Conservation (phyloP, 2,329 filamentous ascomycete species). For the Stenocarpella maydis region DNA sequence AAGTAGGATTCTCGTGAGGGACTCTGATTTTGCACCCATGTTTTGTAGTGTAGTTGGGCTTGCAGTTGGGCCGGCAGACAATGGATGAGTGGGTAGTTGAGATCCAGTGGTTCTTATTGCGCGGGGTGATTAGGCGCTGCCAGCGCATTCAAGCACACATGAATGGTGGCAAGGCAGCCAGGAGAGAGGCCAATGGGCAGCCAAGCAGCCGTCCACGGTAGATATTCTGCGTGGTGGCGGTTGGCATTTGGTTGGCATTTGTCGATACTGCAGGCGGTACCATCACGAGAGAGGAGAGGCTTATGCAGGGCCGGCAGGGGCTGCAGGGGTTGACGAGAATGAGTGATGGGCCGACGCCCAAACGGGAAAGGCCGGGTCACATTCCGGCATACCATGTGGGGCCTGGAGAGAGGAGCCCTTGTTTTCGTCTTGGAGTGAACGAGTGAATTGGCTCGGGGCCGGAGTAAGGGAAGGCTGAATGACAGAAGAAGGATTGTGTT, state of each 20-base stretch:
- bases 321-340: not conserved
- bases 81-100: not conserved
- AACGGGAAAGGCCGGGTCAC: slow-evolving; percentile 17
- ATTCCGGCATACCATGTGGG: slow-evolving; percentile 23
- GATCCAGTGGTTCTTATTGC: slow-evolving; percentile 21
- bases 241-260: not conserved
- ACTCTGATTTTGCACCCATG: not conserved
- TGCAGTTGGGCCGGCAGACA: not conserved
- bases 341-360: slow-evolving; percentile 9
- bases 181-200: slow-evolving; percentile 23
- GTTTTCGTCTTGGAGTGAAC: not conserved
- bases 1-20: not conserved
- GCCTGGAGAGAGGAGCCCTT: slow-evolving; percentile 9
- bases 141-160: slow-evolving; percentile 28
- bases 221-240: not conserved
- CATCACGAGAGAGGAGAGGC: not conserved
- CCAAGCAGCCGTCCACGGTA: not conserved
- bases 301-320: slow-evolving; percentile 21
- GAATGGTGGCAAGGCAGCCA: not conserved
- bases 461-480: too few relatives aligned
- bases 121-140: slow-evolving; percentile 24
- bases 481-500: not conserved
- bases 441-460: too few relatives aligned
- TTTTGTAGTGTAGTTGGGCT: not conserved
- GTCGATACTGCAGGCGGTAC: not conserved